Evolutionary conservation across 495 filamentous ascomycete genomes (phyloP).

Genomic region (Penicillium cinerascens): DNA sequence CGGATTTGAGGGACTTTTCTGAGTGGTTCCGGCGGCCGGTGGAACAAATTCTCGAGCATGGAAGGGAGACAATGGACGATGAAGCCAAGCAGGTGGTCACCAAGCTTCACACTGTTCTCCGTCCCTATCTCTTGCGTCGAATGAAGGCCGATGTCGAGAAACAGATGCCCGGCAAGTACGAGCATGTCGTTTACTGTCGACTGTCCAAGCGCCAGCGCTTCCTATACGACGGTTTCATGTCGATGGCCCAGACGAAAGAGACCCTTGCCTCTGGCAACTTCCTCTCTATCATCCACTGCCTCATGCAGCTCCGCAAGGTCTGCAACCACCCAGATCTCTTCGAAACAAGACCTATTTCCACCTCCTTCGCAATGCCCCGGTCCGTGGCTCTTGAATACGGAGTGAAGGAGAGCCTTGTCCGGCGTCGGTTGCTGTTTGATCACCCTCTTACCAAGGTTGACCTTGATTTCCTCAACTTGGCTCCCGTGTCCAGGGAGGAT

Average conservation of each 20-base stretch:
- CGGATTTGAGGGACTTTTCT: conserved; percentile 85
- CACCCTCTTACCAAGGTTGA: conserved; percentile 64
- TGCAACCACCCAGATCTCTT: conserved; percentile 99
- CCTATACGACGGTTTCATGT: conserved; percentile 95
- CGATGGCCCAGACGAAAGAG: conserved; percentile 82
- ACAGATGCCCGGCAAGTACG: conserved; percentile 97
- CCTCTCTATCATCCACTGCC: conserved; percentile 94
- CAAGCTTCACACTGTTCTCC: conserved; percentile 88
- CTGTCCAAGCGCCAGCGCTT: conserved; percentile 92
- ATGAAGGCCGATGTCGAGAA: conserved; percentile 98
- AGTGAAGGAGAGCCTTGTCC: conserved; percentile 68
- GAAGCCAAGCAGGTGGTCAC: conserved; percentile 83
- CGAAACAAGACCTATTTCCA: conserved; percentile 96
- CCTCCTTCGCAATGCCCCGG: conserved; percentile 87
- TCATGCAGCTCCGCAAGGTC: conserved; percentile 97
- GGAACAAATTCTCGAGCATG: conserved; percentile 92
- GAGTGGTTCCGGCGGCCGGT: conserved; percentile 91
- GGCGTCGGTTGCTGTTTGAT: conserved; percentile 61
- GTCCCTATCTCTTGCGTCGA: conserved; percentile 87
- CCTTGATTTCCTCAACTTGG: conserved; percentile 76
- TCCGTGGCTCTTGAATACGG: conserved; percentile 78
- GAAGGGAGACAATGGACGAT: conserved; percentile 87
- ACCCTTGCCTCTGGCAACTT: conserved; percentile 94
- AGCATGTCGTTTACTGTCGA: conserved; percentile 92
- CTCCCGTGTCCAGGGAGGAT: conserved; percentile 68